A percentile compares a stretch with the other conserved stretches of the same genome.
Conservation (phyloP, 2,329 filamentous ascomycete species). For the Diaporthe citrichinensis region DNA sequence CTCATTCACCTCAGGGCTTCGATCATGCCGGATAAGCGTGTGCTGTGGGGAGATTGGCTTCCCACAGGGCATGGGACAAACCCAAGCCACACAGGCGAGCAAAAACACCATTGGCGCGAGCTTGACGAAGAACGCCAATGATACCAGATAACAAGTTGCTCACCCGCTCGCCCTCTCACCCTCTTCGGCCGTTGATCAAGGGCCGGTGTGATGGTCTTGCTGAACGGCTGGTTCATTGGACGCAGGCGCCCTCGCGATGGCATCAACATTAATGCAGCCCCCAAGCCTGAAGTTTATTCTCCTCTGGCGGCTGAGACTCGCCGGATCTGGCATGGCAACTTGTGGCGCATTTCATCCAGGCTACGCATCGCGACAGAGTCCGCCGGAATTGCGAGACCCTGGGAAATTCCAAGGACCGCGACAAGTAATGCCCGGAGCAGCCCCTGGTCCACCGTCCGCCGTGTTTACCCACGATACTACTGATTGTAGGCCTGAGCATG, state of each 20-base stretch:
- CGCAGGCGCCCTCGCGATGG: not conserved
- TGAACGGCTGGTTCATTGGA: not conserved
- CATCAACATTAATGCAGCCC: not conserved
- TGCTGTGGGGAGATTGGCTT: conserved; percentile 5
- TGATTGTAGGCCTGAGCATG: not conserved
- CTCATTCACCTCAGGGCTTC: not conserved
- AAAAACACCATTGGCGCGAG: conserved; percentile 27
- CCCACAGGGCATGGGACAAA: not conserved
- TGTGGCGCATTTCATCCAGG: not conserved
- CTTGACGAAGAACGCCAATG: conserved; percentile 8
- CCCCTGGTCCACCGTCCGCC: not conserved
- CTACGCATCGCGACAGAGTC: conserved; percentile 21
- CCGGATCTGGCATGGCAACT: conserved; percentile 19
- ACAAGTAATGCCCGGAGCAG: not conserved
- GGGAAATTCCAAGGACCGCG: not conserved
- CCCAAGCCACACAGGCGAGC: not conserved
- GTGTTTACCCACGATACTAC: not conserved
- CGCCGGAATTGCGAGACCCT: conserved; percentile 33
- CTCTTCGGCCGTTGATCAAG: conserved; percentile 18
- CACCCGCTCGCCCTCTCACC: not conserved
- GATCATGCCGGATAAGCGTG: conserved; percentile 14
- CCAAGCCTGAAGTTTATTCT: conserved; percentile 13
- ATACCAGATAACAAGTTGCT: not conserved
- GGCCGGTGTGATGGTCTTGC: conserved; percentile 14
- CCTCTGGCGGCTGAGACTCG: conserved; percentile 29